A percentile compares a stretch with the other conserved stretches of the same genome.
phyloP scores from a whole-genome alignment of 1,139 yeast genomes.

The Lodderomyces oxycetoniae region DNA sequence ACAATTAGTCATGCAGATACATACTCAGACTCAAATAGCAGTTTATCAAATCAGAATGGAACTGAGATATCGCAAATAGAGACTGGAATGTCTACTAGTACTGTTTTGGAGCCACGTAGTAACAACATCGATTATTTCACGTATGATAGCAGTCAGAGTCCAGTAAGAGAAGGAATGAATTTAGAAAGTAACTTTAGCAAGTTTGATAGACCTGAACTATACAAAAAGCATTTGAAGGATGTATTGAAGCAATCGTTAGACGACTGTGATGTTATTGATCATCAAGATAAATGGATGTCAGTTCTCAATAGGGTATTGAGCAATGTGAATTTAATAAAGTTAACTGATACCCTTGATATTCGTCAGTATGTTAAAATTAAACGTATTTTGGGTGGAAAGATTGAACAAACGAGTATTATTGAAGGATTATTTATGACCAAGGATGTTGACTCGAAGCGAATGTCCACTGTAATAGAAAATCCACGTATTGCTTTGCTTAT shows the following conservation, averaged over 20 bases:
- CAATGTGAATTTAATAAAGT: slow-evolving; percentile 25
- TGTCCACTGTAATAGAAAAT: slow-evolving; percentile 58
- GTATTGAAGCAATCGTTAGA: slow-evolving; percentile 61
- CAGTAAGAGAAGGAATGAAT: slow-evolving; percentile 6
- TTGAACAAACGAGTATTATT: slow-evolving; percentile 55
- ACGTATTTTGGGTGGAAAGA: slow-evolving; percentile 70
- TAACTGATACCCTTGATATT: slow-evolving; percentile 76
- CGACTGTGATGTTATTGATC: slow-evolving; percentile 46
- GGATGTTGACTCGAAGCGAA: slow-evolving; percentile 71
- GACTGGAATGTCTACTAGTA: slow-evolving; percentile 10
- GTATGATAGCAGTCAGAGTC: slow-evolving; percentile 1
- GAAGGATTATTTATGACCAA: slow-evolving; percentile 87
- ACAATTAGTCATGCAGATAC: slow-evolving; percentile 9
- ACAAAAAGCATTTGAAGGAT: slow-evolving; percentile 24
- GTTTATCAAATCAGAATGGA: slow-evolving; percentile 5
- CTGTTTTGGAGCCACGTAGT: slow-evolving; percentile 6
- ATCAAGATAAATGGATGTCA: slow-evolving; percentile 38
- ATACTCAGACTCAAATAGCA: slow-evolving; percentile 7
- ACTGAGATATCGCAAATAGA: slow-evolving; percentile 12
- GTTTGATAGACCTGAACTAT: slow-evolving; percentile 15
- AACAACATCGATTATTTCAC: slow-evolving; percentile 7
- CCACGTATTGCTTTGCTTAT: slow-evolving; percentile 81
- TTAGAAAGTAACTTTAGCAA: no score
- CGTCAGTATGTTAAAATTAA: slow-evolving; percentile 85
- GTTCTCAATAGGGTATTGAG: slow-evolving; percentile 25